A percentile compares a stretch with the other conserved stretches of the same genome.
Evolutionary conservation across 306 rosid species (phyloP).

Genomic region (Corylus heterophylla): DNA sequence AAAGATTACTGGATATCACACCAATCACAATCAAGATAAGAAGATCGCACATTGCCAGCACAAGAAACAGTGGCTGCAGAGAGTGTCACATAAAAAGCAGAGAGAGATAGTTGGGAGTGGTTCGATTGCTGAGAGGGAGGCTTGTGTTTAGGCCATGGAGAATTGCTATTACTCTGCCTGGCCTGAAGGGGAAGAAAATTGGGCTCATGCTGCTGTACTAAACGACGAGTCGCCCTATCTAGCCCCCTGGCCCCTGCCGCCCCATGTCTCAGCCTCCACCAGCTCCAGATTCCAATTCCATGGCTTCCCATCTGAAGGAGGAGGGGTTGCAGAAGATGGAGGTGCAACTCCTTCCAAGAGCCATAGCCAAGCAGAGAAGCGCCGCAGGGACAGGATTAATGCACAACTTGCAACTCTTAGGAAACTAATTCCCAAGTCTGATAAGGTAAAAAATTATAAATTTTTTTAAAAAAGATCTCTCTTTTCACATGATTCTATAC

Average conservation of each 20-base stretch:
- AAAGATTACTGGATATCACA: constrained; percentile 46
- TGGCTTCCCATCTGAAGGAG: constrained; percentile 48
- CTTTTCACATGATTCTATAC: too few species aligned
- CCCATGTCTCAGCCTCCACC: constrained; percentile 43
- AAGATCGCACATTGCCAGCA: constrained; percentile 55
- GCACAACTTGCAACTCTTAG: constrained; percentile 90
- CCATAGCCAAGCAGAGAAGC: constrained; percentile 95
- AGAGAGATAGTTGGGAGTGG: constrained; percentile 18
- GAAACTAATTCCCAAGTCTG: constrained; percentile 88
- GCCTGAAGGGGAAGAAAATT: constrained; percentile 35
- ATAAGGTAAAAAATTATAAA: constrained; percentile 51
- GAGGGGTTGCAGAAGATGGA: constrained; percentile 51
- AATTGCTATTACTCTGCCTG: constrained; percentile 45
- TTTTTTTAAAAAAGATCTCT: background rate
- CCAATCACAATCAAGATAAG: constrained; percentile 63
- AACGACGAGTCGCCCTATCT: constrained; percentile 41
- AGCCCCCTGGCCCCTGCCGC: constrained; percentile 40
- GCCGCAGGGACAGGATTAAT: constrained; percentile 93
- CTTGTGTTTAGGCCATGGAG: constrained; percentile 50
- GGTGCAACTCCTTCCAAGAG: constrained; percentile 72
- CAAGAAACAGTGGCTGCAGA: constrained; percentile 43
- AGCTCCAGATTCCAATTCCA: constrained; percentile 41
- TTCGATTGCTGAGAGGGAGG: constrained; percentile 13
- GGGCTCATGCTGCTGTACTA: constrained; percentile 24
- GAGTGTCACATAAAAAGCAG: constrained; percentile 48